Evolutionary conservation across 2,329 filamentous ascomycete species (phyloP), one percentile per base, ranked within the genome.

Genomic region (Emergomyces orientalis): DNA sequence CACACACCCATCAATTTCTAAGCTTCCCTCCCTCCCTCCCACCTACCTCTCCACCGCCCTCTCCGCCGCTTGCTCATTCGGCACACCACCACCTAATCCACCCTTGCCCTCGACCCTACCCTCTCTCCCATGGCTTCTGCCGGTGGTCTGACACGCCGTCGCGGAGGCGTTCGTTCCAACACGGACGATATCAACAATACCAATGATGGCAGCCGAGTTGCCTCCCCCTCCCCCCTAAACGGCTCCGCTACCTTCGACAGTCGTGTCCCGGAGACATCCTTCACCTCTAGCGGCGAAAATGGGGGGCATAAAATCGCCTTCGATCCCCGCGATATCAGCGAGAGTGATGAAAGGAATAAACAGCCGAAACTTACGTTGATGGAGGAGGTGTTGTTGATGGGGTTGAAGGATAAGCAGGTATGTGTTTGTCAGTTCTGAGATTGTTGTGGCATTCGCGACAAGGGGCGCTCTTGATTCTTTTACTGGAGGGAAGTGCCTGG

Each of bases 281-380:
- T 96, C 81, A 91, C 83, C 45, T 49, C 45, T 74, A 84, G 76
- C 71, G 79, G 88, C 76, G 93, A 96, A 78, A 97, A 97, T 80
- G 94, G 94, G 80, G 94, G 94, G 69, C 94, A 97, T 84, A 96
- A 95, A 83, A 97, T 99, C 77, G 94, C 92, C 63, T 99, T 91
- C 76, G 94, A 99, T 77, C 94, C 94, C 64, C 85, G 93, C 77
- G 94, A 99, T 77, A 96, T 99, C 72, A 96, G 88, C 79, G 94
- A 99, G 82, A 97, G 87, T 77, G 91, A 89, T 69, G 94, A 99
- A 82, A 83, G 94, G 75, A 94, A 86, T 83, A 97, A 97, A 81
- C 93, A 97, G 81, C 94, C 94, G 57, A 99, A 97, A 82, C 81
- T 99, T 74, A 99, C 94, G 47, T 81, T 99, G 74, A 99, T 99